Conservation (phyloP, 1,284 basidiomycete genomes). For the Ganoderma leucocontextum region DNA sequence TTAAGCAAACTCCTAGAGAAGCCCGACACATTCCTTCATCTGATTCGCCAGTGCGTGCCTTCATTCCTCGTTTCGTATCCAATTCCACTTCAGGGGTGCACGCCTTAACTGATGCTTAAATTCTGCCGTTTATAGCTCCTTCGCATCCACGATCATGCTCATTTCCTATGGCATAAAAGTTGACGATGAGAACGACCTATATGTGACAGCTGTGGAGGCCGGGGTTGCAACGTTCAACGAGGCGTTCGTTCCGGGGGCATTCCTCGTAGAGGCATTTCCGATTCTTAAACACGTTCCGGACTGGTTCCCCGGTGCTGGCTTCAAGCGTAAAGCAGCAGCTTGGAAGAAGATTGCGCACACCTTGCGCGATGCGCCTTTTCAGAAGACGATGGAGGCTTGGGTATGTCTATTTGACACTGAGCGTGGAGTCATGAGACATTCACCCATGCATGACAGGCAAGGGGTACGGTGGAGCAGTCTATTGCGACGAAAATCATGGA, state of each 20-base stretch:
- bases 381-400: conserved; percentile 11
- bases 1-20: conserved; percentile 10
- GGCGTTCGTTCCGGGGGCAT: conserved; percentile 12
- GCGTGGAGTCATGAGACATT: no score
- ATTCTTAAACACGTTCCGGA: not conserved
- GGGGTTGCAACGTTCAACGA: not conserved
- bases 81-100: no score
- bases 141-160: conserved; percentile 10
- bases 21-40: conserved; percentile 13
- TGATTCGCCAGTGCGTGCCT: conserved; percentile 20
- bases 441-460: conserved; percentile 7
- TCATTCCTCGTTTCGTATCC: not conserved
- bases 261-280: conserved; percentile 16
- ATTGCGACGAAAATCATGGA: conserved; percentile 24
- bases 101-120: not conserved
- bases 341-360: not conserved
- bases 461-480: conserved; percentile 22
- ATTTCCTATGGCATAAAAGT: conserved; percentile 17
- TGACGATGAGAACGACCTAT: conserved; percentile 10
- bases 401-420: not conserved
- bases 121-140: conserved; percentile 5
- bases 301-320: conserved; percentile 10
- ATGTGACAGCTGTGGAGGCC: conserved; percentile 5
- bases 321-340: conserved; percentile 8
- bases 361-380: conserved; percentile 11